A percentile compares a stretch with the other conserved stretches of the same genome.
phyloP scores from a whole-genome alignment of 805 yeast species.

The Danielia oregonensis region DNA sequence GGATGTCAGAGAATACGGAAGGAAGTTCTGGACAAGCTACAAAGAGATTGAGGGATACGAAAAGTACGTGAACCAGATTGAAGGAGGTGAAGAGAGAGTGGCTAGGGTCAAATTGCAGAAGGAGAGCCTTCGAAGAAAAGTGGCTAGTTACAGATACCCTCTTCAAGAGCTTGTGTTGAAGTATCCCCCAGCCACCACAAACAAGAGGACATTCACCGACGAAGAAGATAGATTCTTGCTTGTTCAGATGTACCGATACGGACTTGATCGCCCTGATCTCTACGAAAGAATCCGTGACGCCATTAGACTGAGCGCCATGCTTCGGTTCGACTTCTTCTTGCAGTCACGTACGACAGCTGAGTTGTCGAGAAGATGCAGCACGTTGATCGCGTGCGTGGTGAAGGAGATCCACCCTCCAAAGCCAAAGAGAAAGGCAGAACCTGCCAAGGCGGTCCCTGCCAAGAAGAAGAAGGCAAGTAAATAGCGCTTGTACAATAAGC shows the following conservation, averaged over 20 bases:
- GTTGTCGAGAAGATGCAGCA: constrained; percentile 74
- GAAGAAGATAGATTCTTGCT: constrained; percentile 89
- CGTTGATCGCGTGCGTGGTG: constrained; percentile 69
- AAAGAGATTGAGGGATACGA: constrained; percentile 87
- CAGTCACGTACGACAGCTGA: constrained; percentile 77
- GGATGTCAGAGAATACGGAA: constrained; percentile 75
- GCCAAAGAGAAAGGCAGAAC: constrained; percentile 2
- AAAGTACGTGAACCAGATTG: constrained; percentile 73
- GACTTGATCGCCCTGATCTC: constrained; percentile 73
- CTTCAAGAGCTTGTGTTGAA: constrained; percentile 70
- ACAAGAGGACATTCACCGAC: constrained; percentile 66
- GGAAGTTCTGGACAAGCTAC: constrained; percentile 76
- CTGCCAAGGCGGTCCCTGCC: constrained; percentile 5
- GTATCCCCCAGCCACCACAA: constrained; percentile 66
- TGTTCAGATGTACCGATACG: constrained; percentile 74
- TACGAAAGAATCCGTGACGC: constrained; percentile 76
- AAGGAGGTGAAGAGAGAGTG: constrained; percentile 83
- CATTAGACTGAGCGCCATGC: constrained; percentile 68
- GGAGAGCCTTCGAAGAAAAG: constrained; percentile 73
- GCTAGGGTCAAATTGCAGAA: constrained; percentile 63
- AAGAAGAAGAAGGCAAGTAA: constrained; percentile 7
- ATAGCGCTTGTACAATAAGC: too few species aligned
- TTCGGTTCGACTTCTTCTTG: constrained; percentile 84
- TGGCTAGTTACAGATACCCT: constrained; percentile 70
- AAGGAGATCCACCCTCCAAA: constrained; percentile 46